Percentiles rank a stretch among this genome's conserved stretches.
phyloP scores from a whole-genome alignment of 2,329 filamentous ascomycete species.

The Fusarium hainanense region DNA sequence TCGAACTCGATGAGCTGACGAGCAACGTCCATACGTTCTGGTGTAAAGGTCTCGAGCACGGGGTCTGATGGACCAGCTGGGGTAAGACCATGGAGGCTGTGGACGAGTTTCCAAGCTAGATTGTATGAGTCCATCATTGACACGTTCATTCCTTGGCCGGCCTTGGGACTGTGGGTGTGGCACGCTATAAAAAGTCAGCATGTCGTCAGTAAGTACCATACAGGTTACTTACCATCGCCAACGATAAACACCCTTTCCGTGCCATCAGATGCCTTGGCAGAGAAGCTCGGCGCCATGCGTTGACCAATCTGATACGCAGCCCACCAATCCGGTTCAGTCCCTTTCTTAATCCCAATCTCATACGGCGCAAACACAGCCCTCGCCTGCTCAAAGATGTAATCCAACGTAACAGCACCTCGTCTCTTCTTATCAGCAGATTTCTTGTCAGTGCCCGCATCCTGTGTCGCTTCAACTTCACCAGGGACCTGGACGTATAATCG shows the following conservation, averaged over 20 bases:
- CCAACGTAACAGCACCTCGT: constrained; percentile 15
- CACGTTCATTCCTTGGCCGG: constrained; percentile 22
- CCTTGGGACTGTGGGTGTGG: constrained; percentile 23
- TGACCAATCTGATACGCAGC: constrained; percentile 27
- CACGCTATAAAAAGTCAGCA: background rate
- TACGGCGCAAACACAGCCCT: constrained; percentile 17
- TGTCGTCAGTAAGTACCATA: rapidly evolving
- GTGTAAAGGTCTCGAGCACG: background rate
- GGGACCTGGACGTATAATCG: constrained; percentile 17
- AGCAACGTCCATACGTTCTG: constrained; percentile 10
- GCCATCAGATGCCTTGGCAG: background rate
- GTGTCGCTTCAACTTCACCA: constrained; percentile 5
- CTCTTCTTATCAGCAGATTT: constrained; percentile 23
- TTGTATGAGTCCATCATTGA: constrained; percentile 29
- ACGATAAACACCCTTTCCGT: constrained; percentile 17
- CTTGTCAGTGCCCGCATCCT: constrained; percentile 10
- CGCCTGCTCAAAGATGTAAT: constrained; percentile 24
- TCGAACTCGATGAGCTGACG: constrained; percentile 22
- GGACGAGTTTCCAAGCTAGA: constrained; percentile 14
- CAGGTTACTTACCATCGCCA: background rate
- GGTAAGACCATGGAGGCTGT: constrained; percentile 6
- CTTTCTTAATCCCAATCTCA: constrained; percentile 18
- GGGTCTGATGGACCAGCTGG: background rate
- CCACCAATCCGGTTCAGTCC: constrained; percentile 22
- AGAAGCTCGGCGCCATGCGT: constrained; percentile 13